phyloP scores from a whole-genome alignment of 192 early-diverging fungal species.

The Paraglomus brasilianum region DNA sequence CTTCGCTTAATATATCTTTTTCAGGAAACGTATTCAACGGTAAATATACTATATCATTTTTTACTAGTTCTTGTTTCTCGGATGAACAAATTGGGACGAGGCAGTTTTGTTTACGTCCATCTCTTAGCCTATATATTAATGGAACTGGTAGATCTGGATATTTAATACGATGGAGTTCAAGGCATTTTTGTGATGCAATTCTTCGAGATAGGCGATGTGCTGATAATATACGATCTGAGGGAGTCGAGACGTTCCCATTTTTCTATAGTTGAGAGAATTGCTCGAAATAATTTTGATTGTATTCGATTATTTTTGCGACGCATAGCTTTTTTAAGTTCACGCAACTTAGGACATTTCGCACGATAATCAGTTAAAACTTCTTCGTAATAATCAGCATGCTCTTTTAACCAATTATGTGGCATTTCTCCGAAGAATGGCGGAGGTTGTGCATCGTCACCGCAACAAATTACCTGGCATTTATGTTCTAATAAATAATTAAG shows the following conservation, averaged over 20 bases:
- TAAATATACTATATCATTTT: constrained; percentile 30
- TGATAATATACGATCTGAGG: constrained; percentile 24
- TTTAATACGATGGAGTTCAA: constrained; percentile 16
- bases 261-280: constrained; percentile 12
- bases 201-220: constrained; percentile 16
- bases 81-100: constrained; percentile 20
- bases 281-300: constrained; percentile 7
- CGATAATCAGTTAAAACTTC: constrained; percentile 24
- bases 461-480: constrained; percentile 27
- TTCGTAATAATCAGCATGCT: constrained; percentile 19
- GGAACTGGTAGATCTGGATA: constrained; percentile 8
- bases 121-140: constrained; percentile 28
- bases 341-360: constrained; percentile 4
- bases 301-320: constrained; percentile 9
- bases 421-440: constrained; percentile 25
- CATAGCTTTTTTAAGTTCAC: constrained; percentile 27
- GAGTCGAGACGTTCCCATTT: constrained; percentile 18
- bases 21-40: constrained; percentile 18
- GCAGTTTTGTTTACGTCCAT: constrained; percentile 28
- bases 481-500: constrained; percentile 25
- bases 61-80: constrained; percentile 25
- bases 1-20: constrained; percentile 15
- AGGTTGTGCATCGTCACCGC: constrained; percentile 11
- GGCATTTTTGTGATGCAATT: constrained; percentile 23
- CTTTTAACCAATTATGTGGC: constrained; percentile 22